phyloP scores from a whole-genome alignment of 768 basidiomycete species.

The Melanogaster broomeanus region DNA sequence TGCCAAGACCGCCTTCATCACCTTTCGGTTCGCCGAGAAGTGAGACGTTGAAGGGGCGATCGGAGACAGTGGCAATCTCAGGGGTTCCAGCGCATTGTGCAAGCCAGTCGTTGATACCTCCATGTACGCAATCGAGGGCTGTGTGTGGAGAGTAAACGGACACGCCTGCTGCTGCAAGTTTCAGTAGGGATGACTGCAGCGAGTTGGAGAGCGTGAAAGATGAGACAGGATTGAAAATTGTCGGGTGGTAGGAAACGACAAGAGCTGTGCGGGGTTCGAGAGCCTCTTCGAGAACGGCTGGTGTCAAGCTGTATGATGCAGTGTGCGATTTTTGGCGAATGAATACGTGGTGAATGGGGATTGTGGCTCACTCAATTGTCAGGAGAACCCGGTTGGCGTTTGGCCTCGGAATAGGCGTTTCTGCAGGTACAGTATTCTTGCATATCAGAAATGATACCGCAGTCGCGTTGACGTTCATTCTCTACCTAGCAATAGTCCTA shows the following conservation, averaged over 20 bases:
- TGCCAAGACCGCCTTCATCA: conserved; percentile 63
- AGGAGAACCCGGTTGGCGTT: conserved; percentile 54
- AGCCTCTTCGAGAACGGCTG: conserved; percentile 70
- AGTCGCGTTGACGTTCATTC: conserved; percentile 9
- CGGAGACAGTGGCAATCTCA: conserved; percentile 30
- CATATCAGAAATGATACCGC: conserved; percentile 3
- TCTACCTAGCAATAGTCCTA: conserved; percentile 73
- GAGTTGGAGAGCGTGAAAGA: conserved; percentile 78
- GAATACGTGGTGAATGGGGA: conserved; percentile 3
- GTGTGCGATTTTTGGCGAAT: conserved; percentile 26
- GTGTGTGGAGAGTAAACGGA: conserved; percentile 90
- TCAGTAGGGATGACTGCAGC: conserved; percentile 77
- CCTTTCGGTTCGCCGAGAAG: conserved; percentile 43
- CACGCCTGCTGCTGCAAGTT: conserved; percentile 79
- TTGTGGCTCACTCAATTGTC: conserved; percentile 63
- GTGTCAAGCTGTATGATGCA: conserved; percentile 59
- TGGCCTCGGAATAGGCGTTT: conserved; percentile 53
- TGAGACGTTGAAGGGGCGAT: conserved; percentile 23
- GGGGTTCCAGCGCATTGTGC: conserved; percentile 51
- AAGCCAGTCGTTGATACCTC: conserved; percentile 92
- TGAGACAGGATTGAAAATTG: conserved; percentile 75
- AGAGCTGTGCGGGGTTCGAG: conserved; percentile 58
- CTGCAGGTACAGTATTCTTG: conserved; percentile 29
- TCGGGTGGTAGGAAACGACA: conserved; percentile 84
- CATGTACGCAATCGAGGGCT: conserved; percentile 79